phyloP scores from a whole-genome alignment of 257 asterid genomes.

The Solanum boliviense region DNA sequence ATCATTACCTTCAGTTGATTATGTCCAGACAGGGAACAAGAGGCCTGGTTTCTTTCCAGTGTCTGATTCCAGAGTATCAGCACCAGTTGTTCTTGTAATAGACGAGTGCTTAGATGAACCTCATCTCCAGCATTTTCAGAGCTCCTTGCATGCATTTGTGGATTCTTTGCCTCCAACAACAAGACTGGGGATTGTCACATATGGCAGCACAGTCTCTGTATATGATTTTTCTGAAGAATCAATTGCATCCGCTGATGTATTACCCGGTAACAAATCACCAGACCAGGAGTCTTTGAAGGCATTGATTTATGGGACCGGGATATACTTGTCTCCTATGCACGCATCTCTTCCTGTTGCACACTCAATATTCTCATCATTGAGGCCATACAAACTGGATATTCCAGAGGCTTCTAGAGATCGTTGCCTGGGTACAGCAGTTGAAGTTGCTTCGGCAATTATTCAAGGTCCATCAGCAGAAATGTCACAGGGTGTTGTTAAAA shows the following conservation, averaged over 20 bases:
- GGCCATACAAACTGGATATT: conserved; percentile 51
- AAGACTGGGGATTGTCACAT: conserved; percentile 71
- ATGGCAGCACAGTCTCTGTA: conserved; percentile 78
- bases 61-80: conserved; percentile 69
- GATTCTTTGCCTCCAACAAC: conserved; percentile 86
- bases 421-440: conserved; percentile 87
- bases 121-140: conserved; percentile 81
- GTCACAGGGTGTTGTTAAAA: conserved; percentile 71
- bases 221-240: conserved; percentile 93
- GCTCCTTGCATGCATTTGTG: conserved; percentile 92
- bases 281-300: conserved; percentile 72
- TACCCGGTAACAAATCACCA: conserved; percentile 69
- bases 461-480: conserved; percentile 92
- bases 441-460: conserved; percentile 78
- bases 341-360: conserved; percentile 88
- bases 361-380: conserved; percentile 69
- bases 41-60: conserved; percentile 78
- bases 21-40: conserved; percentile 57
- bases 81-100: conserved; percentile 78
- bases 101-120: conserved; percentile 92
- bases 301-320: conserved; percentile 80
- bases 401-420: conserved; percentile 91
- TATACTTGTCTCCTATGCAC: conserved; percentile 73
- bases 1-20: conserved; percentile 70
- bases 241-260: conserved; percentile 79